Evolutionary conservation across 2,329 filamentous ascomycete genomes (phyloP), one percentile per base, ranked within the genome.

Genomic region (Botrytis aclada): DNA sequence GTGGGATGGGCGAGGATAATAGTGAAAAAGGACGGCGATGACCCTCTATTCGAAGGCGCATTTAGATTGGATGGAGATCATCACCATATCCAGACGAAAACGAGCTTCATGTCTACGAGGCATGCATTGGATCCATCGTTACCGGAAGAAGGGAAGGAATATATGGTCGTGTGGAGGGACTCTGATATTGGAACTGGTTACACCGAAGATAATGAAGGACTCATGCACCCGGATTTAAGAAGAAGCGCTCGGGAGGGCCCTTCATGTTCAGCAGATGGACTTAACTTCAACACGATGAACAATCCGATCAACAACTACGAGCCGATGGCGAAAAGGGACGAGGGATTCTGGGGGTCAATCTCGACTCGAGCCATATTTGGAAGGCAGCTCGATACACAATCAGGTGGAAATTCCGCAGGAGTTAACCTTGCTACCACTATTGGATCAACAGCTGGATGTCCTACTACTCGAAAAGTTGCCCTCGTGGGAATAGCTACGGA

Each of bases 401-500:
- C 89, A 16, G 88, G 88, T 22, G 92, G 93, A 74, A 95, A 94
- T 79, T 90, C 92, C 70, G 93, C 91, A 34, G 92, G 92, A 76
- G 90, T 95, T 74, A 96, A 98, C 80, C 84, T 98, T 77, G 85
- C 88, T 47, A 87, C 84, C 47, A 93, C 89, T 39, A 97, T 99
- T 80, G 96, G 96, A 65, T 91, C 88, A 74, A 92, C 92, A 0
- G 81, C 84, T n/a, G 96, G 96, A 69, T 99, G 96, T 81, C 95
- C 95, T 9, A 90, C 87, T 1, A 95, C 94, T n/a, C 90, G 94
- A 77, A 97, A 93, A 82, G 94, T 99, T 29, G 96, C 96, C 0
- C 86, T 98, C 58, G 89, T 99, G 37, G 96, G 96, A 41, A 90
- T 98, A 54, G 96, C 94, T 14, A 96, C 94, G 0, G 96, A 99